A percentile compares a stretch with the other conserved stretches of the same genome.
Evolutionary conservation across 1,139 yeast genomes (phyloP).

Genomic region (Candida albicans): DNA sequence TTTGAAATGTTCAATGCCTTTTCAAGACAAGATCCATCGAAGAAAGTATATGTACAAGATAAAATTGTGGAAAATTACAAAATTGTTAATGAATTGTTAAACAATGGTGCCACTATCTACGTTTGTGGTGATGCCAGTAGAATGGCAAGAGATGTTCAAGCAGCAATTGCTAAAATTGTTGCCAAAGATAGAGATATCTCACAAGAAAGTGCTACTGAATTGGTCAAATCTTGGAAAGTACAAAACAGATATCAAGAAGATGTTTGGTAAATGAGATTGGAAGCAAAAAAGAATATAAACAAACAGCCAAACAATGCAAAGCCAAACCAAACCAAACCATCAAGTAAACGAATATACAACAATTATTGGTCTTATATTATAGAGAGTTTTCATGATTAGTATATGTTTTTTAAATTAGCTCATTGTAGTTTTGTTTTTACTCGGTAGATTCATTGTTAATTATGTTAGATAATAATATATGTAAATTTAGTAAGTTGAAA

Average conservation of each 20-base stretch:
- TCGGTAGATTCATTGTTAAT: too few relatives aligned
- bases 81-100: constrained; percentile 57
- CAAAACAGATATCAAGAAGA: constrained; percentile 95
- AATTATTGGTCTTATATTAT: too few relatives aligned
- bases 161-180: constrained; percentile 63
- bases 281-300: too few relatives aligned
- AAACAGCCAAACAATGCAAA: too few relatives aligned
- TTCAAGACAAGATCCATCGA: constrained; percentile 63
- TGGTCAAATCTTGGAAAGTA: constrained; percentile 76
- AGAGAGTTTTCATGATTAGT: too few relatives aligned
- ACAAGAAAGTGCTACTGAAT: constrained; percentile 69
- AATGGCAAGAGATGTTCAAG: constrained; percentile 97
- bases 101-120: constrained; percentile 81
- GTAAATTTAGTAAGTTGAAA: too few relatives aligned
- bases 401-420: too few relatives aligned
- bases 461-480: too few relatives aligned
- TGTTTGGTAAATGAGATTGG: constrained; percentile 70
- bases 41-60: constrained; percentile 89
- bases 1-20: constrained; percentile 82
- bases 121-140: constrained; percentile 96
- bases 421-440: too few relatives aligned
- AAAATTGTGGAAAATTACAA: constrained; percentile 59
- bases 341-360: too few relatives aligned
- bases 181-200: constrained; percentile 58
- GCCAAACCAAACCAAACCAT: too few relatives aligned